These are phyloP conservation scores for Cryoendolithus antarcticus DNA, from an alignment of 2,329 filamentous ascomycete genomes.

Conservation along the genomic window DNA sequence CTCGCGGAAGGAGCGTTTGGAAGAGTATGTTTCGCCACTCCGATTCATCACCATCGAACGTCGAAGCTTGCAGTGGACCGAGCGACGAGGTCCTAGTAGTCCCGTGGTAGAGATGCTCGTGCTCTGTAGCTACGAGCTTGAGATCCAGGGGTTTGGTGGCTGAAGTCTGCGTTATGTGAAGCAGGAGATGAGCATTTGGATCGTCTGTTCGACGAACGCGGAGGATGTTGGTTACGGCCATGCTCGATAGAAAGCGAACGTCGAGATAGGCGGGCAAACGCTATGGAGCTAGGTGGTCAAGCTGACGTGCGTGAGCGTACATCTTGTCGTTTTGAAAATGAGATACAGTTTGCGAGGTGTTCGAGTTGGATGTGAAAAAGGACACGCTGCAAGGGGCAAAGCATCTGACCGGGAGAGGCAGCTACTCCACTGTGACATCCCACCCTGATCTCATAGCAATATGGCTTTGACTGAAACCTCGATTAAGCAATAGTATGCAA, in stretches of 20 bases:
- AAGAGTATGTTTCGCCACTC: conserved; percentile 56
- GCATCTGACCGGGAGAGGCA: no score
- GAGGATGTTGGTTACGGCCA: conserved; percentile 32
- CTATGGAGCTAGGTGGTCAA: no score
- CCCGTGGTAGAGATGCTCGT: conserved; percentile 45
- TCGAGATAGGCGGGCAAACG: no score
- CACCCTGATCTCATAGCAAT: no score
- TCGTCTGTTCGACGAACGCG: conserved; percentile 43
- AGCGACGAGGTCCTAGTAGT: conserved; percentile 49
- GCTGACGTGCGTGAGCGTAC: no score
- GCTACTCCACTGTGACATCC: no score
- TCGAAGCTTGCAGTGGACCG: conserved; percentile 40
- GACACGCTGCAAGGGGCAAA: no score
- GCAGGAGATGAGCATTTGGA: conserved; percentile 36
- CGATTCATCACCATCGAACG: conserved; percentile 42
- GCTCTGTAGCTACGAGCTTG: conserved; percentile 57
- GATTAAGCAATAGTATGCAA: no score
- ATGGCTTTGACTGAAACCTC: no score
- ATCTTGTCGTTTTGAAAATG: no score
- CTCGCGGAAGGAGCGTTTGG: conserved; percentile 40
- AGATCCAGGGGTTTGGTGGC: conserved; percentile 46
- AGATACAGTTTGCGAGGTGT: no score
- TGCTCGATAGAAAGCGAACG: conserved; percentile 1
- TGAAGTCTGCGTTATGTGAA: conserved; percentile 44
- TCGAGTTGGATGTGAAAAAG: no score